A percentile compares a stretch with the other conserved stretches of the same genome.
phyloP scores from a whole-genome alignment of 2,329 filamentous ascomycete species.

The Phaeosphaeria sp. region DNA sequence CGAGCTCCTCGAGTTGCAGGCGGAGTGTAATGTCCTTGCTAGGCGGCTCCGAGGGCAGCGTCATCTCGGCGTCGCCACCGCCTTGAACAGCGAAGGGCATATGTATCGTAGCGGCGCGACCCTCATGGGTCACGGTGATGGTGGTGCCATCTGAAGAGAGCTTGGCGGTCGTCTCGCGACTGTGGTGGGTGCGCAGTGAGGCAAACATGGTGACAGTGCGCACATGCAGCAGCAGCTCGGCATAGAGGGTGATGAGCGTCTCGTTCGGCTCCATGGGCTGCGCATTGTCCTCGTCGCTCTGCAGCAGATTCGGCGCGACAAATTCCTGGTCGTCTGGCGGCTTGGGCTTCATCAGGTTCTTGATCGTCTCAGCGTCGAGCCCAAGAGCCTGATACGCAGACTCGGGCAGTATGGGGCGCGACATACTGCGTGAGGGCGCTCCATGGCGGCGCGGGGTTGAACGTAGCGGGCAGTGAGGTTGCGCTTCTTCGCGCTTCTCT shows the following conservation, averaged over 20 bases:
- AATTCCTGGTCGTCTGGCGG: constrained; percentile 23
- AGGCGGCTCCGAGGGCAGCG: constrained; percentile 55
- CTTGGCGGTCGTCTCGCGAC: constrained; percentile 51
- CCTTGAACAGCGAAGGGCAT: constrained; percentile 55
- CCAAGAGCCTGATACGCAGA: constrained; percentile 46
- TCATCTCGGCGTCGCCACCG: constrained; percentile 54
- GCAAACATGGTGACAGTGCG: constrained; percentile 65
- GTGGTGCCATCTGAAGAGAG: constrained; percentile 53
- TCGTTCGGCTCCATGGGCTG: constrained; percentile 37
- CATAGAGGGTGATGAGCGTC: constrained; percentile 56
- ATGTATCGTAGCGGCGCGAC: constrained; percentile 51
- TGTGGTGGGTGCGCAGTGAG: constrained; percentile 55
- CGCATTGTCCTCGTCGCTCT: constrained; percentile 29
- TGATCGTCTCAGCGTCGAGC: constrained; percentile 36
- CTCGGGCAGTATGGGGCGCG: constrained; percentile 39
- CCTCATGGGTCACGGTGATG: constrained; percentile 56
- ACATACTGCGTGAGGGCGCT: constrained; percentile 36
- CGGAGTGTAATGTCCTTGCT: constrained; percentile 61
- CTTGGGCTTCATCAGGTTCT: constrained; percentile 42
- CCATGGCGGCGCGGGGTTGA: constrained; percentile 32
- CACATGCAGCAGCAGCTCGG: constrained; percentile 67
- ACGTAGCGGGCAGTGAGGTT: constrained; percentile 7
- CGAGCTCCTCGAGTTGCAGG: constrained; percentile 57
- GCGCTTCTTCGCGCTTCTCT: background rate
- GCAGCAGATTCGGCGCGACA: constrained; percentile 40